These are phyloP conservation scores for Amanita fuliginea DNA, from an alignment of 768 basidiomycete genomes.

Conservation along the genomic window DNA sequence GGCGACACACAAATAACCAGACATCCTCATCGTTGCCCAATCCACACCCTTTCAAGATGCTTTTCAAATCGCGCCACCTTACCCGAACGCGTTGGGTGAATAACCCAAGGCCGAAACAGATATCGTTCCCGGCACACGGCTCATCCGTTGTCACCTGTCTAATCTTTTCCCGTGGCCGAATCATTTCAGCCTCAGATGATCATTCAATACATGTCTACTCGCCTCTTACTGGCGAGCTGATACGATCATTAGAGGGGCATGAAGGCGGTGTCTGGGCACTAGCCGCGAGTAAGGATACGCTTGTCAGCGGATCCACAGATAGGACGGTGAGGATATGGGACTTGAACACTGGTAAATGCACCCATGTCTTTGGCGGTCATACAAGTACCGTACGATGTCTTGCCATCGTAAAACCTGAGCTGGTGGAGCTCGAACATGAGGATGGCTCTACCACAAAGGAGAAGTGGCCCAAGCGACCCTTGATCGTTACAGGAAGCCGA, in stretches of 20 bases:
- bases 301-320: constrained; percentile 90
- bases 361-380: constrained; percentile 92
- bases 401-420: constrained; percentile 90
- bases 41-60: constrained; percentile 82
- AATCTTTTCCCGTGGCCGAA: constrained; percentile 87
- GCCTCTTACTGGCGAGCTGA: constrained; percentile 67
- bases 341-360: constrained; percentile 65
- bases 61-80: constrained; percentile 85
- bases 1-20: constrained; percentile 27
- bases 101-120: constrained; percentile 59
- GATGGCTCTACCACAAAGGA: constrained; percentile 52
- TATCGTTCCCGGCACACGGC: constrained; percentile 82
- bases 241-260: constrained; percentile 75
- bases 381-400: constrained; percentile 94
- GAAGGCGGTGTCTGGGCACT: constrained; percentile 97
- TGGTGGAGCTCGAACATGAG: constrained; percentile 64
- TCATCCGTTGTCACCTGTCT: constrained; percentile 91
- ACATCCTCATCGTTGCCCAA: constrained; percentile 46
- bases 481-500: constrained; percentile 67
- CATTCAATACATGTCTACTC: constrained; percentile 94
- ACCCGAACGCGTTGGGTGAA: constrained; percentile 74
- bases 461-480: constrained; percentile 55
- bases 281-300: constrained; percentile 76
- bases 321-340: constrained; percentile 92
- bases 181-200: constrained; percentile 96